These are phyloP conservation scores for Cryptococcus depauperatus DNA, from an alignment of 1,284 basidiomycete species.

Conservation along the genomic window DNA sequence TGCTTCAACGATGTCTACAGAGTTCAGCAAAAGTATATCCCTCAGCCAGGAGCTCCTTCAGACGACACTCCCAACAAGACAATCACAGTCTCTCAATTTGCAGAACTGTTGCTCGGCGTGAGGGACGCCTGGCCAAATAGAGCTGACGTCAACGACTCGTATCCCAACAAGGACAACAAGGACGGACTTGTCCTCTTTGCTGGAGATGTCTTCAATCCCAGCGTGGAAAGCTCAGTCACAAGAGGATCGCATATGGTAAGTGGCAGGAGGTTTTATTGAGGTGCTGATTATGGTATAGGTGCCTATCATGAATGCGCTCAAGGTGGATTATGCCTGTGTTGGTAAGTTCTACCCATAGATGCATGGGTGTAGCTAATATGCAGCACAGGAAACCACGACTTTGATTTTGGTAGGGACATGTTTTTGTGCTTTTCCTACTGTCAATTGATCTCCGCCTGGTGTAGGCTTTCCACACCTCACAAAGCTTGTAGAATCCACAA, in stretches of 20 bases:
- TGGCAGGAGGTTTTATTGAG: slow-evolving; percentile 4
- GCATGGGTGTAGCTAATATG: not conserved
- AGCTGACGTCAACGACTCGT: slow-evolving; percentile 5
- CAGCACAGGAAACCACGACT: slow-evolving; percentile 67
- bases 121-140: slow-evolving; percentile 34
- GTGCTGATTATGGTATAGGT: slow-evolving; percentile 29
- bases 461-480: slow-evolving; percentile 71
- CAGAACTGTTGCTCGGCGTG: slow-evolving; percentile 33
- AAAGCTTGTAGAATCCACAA: slow-evolving; percentile 61
- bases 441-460: not conserved
- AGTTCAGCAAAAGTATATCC: slow-evolving; percentile 51
- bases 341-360: slow-evolving; percentile 5
- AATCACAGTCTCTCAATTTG: slow-evolving; percentile 48
- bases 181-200: slow-evolving; percentile 80
- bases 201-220: slow-evolving; percentile 79
- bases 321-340: slow-evolving; percentile 39
- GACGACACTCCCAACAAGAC: slow-evolving; percentile 12
- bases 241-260: slow-evolving; percentile 84
- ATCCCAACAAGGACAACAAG: slow-evolving; percentile 49
- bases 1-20: slow-evolving; percentile 50
- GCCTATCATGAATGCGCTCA: slow-evolving; percentile 61
- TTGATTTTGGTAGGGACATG: slow-evolving; percentile 56
- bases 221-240: slow-evolving; percentile 77
- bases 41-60: slow-evolving; percentile 30
- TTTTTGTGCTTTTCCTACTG: not conserved